Base-by-base conservation (phyloP, 2,329 filamentous ascomycete genomes). In the Coniochaeta sp. region DNA sequence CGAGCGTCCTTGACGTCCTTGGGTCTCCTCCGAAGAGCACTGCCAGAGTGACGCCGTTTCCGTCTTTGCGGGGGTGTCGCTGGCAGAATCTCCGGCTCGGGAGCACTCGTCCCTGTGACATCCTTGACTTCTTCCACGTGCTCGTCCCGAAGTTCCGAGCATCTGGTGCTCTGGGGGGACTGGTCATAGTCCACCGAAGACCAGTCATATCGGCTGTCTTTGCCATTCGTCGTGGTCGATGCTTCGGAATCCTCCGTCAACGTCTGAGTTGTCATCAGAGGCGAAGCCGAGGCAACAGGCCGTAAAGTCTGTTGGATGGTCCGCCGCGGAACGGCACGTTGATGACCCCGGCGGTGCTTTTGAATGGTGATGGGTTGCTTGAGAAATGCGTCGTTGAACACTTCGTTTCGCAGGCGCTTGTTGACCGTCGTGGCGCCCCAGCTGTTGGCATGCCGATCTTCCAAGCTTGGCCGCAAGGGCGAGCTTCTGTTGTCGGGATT, bases 381-480 rank as follows among this genome's bases (percentile, higher is more conserved):
- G 50, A 91, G 79, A 69, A 97, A 97, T 0, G 93, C 93, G 70
- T 97, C 93, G 42, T 92, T 90, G 69, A 97, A 89, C 0, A 97
- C 92, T 72, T 96, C 91, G 70, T 96, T 93, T 62, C 93, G 88
- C 42, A 98, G 75, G 61, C 88, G 86, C 67, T 90, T 89, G 71
- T 98, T 98, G 61, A 97, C 90, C 24, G 89, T 93, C 0, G 93
- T 97, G 17, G 92, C 91, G 8, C 93, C 93, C 93, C 93, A 97
- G 68, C 85, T 87, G 65, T 84, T 84, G 8, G 84, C 81, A 67
- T 81, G 79, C 22, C 82, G 77, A 50, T 85, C 79, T 26, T 84
- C 81, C 61, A 87, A 67, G 3, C 67, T 71, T 4, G 81, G 80
- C 24, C 80, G 66, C 4, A 63, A 55, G 7, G 59, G 26, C 28